phyloP scores from a whole-genome alignment of 345 rosid genomes.

The Melaleuca alternifolia region DNA sequence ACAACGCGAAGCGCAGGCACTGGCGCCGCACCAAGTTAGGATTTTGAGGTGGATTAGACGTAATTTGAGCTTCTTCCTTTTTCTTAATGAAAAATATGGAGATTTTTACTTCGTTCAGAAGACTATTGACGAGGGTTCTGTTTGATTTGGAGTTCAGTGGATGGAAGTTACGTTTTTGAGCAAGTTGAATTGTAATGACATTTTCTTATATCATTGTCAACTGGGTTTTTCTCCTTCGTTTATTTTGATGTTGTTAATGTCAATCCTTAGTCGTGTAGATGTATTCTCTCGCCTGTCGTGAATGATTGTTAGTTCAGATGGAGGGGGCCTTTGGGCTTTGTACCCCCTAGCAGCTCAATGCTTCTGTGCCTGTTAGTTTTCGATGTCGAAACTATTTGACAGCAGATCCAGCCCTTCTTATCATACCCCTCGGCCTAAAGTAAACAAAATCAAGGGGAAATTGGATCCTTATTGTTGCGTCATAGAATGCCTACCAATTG shows the following conservation, averaged over 20 bases:
- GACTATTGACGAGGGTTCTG: background rate
- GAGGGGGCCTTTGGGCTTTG: background rate
- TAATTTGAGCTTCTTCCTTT: background rate
- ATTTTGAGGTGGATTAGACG: conserved; percentile 3
- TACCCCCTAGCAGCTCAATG: background rate
- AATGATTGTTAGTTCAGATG: background rate
- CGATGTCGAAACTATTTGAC: background rate
- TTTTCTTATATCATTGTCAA: background rate
- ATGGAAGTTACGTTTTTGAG: background rate
- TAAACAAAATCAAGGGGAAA: background rate
- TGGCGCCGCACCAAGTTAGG: conserved; percentile 17
- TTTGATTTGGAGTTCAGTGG: background rate
- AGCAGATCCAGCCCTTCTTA: background rate
- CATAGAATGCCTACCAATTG: background rate
- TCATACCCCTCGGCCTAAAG: background rate
- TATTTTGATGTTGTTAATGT: background rate
- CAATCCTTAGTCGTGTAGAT: background rate
- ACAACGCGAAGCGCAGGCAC: conserved; percentile 17
- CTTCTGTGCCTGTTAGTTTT: background rate
- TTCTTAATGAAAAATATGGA: background rate
- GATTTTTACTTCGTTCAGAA: background rate
- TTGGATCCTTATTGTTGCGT: background rate
- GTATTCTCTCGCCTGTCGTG: background rate
- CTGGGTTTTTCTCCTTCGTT: background rate
- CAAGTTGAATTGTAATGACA: background rate